phyloP scores from a whole-genome alignment of 805 yeast species.

The Huiozyma sinensis region DNA sequence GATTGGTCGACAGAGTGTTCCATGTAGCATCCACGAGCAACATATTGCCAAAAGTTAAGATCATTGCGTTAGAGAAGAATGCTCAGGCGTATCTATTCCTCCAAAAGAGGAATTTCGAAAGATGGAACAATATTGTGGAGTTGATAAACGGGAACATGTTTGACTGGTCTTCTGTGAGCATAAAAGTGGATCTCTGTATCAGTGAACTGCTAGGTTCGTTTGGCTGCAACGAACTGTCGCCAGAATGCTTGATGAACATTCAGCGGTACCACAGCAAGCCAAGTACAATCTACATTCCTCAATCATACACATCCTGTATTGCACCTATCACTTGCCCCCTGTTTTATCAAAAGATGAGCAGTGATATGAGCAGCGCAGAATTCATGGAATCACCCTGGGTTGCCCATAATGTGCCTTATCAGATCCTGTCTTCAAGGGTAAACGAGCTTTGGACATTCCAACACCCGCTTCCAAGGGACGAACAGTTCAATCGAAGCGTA shows the following conservation, averaged over 20 bases:
- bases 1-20: constrained; percentile 46
- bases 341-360: constrained; percentile 31
- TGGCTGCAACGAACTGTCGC: constrained; percentile 85
- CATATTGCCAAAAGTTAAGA: constrained; percentile 15
- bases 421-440: constrained; percentile 36
- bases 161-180: constrained; percentile 31
- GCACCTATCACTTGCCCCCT: constrained; percentile 60
- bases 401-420: constrained; percentile 32
- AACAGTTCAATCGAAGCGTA: constrained; percentile 10
- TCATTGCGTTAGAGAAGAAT: constrained; percentile 66
- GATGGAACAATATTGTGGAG: constrained; percentile 45
- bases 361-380: constrained; percentile 6
- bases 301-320: constrained; percentile 44
- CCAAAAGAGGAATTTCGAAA: constrained; percentile 35
- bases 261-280: constrained; percentile 31
- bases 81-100: constrained; percentile 45
- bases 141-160: constrained; percentile 53
- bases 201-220: constrained; percentile 84
- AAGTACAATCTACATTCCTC: constrained; percentile 52
- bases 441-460: constrained; percentile 51
- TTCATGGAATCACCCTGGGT: constrained; percentile 38
- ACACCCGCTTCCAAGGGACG: constrained; percentile 35
- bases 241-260: constrained; percentile 56
- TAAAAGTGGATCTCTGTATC: constrained; percentile 47
- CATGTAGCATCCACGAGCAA: constrained; percentile 2